Evolutionary conservation across 2,329 filamentous ascomycete species (phyloP).

Genomic region (Monosporascus sp.): DNA sequence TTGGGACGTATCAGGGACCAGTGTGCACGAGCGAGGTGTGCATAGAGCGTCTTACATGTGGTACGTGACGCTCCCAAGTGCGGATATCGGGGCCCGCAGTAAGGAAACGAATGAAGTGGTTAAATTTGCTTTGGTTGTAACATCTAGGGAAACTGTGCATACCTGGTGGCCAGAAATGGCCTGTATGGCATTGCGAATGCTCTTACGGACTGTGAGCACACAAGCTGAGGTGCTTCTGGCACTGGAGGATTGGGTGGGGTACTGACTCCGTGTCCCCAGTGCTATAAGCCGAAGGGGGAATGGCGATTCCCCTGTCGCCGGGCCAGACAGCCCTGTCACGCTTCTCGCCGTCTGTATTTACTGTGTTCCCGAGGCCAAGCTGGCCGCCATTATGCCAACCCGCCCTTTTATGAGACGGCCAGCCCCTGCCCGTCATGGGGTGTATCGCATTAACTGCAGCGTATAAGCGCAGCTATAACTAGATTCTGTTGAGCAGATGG

Average conservation of each 20-base stretch:
- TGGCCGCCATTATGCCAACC: conserved; percentile 26
- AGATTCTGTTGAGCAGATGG: conserved; percentile 47
- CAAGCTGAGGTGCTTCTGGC: background rate
- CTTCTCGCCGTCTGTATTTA: conserved; percentile 44
- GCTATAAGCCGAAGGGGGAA: conserved; percentile 45
- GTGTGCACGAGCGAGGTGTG: background rate
- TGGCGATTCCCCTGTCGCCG: conserved; percentile 50
- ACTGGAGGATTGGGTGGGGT: background rate
- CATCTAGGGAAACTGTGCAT: conserved; percentile 1
- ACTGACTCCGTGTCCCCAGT: conserved; percentile 35
- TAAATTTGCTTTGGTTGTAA: background rate
- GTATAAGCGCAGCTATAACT: conserved; percentile 54
- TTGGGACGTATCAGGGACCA: background rate
- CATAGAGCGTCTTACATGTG: conserved; percentile 21
- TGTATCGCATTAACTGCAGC: conserved; percentile 31
- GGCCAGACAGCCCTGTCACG: conserved; percentile 52
- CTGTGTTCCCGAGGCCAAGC: conserved; percentile 24
- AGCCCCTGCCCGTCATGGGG: conserved; percentile 19
- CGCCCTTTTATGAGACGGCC: conserved; percentile 20
- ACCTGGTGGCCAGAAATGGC: conserved; percentile 29
- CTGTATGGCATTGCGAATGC: conserved; percentile 39
- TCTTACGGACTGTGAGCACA: conserved; percentile 21
- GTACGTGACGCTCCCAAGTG: conserved; percentile 21
- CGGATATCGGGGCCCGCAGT: conserved; percentile 20
- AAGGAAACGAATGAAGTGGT: conserved; percentile 15